Evolutionary conservation across 139 green algal species (phyloP), one percentile per base, ranked within the genome.

Genomic region (Chlorella sp.): DNA sequence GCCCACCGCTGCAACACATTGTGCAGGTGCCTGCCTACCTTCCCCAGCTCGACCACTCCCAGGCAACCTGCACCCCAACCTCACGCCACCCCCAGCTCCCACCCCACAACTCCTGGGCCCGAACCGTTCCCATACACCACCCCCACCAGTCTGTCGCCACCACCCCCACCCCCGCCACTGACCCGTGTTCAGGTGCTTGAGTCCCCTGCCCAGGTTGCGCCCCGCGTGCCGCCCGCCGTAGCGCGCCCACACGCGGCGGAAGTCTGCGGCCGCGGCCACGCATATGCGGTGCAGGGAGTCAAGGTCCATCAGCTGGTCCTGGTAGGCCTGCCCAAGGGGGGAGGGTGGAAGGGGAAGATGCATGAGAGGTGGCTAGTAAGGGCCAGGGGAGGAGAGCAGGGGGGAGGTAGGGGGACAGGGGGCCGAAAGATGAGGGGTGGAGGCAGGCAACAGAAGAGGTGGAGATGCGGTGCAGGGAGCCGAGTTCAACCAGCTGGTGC

Each of bases 291-390:
- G 85, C 68, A 95, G 89, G 19, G 85, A 91, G 0, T 87, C 80
- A 1, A 37, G 39, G 71, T 93, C 90, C 37, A 95, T 64, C 69
- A 95, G 82, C 28, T 90, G 91, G 78, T 94, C 36, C 0, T 87
- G 91, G 83, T 87, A 77, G 19, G 91, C 91, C 89, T 93, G 91
- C 28, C 36, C 64, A 19, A 21, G 0, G 39, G 66, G 85, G 39
- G 37, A 26, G 21, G 40, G 24, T 26, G 16, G 40, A 2, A 37
- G 26, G 9, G 40, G 24, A 48, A 12, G 5, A 48, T 26, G 48
- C 3, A 68, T 7, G 18, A 36, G 36, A 3, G 16, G 76, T 30
- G 76, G 76, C 0, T 21, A 57, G 48, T 57, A 9, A 57, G 48
- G 48, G 5, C 48, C 48, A 5, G 5, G 48, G 48, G 48, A 57